Conservation (phyloP, 2,329 filamentous ascomycete species). For the Diaporthe citri region DNA sequence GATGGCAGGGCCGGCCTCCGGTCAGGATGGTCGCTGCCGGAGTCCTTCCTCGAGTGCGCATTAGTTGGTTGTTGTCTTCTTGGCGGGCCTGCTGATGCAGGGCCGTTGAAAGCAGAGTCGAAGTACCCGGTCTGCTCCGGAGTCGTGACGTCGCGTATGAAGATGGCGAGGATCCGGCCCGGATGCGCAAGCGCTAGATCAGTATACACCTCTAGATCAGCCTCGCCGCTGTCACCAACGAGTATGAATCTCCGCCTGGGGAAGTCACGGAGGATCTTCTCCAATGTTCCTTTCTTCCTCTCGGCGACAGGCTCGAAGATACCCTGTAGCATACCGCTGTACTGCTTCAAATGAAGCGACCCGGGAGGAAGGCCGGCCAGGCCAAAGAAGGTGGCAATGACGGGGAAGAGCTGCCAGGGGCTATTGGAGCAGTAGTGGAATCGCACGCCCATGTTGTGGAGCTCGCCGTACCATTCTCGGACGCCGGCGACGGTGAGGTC, state of each 20-base stretch:
- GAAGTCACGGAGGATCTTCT: constrained; percentile 89
- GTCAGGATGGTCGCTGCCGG: constrained; percentile 41
- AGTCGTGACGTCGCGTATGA: constrained; percentile 96
- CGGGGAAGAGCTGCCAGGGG: constrained; percentile 96
- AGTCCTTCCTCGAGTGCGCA: constrained; percentile 40
- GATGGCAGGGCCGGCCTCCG: constrained; percentile 52
- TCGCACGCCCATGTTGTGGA: constrained; percentile 84
- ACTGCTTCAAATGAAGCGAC: constrained; percentile 95
- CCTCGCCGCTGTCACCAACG: constrained; percentile 95
- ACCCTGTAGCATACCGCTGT: constrained; percentile 95
- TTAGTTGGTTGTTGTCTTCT: constrained; percentile 5
- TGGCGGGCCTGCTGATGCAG: constrained; percentile 46
- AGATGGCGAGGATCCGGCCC: constrained; percentile 85
- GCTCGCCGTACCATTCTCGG: constrained; percentile 85
- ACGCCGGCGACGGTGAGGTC: constrained; percentile 90
- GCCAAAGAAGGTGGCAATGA: constrained; percentile 87
- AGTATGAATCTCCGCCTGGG: constrained; percentile 90
- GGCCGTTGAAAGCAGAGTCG: constrained; percentile 65
- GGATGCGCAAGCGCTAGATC: constrained; percentile 90
- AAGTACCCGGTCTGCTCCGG: constrained; percentile 81
- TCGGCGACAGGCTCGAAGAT: constrained; percentile 98
- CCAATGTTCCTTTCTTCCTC: constrained; percentile 88
- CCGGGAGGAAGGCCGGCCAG: constrained; percentile 84
- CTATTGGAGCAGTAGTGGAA: constrained; percentile 99
- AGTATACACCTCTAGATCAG: constrained; percentile 96